These are phyloP conservation scores for Pilobolus umbonatus DNA, from an alignment of 192 early-diverging fungal species.

Conservation along the genomic window DNA sequence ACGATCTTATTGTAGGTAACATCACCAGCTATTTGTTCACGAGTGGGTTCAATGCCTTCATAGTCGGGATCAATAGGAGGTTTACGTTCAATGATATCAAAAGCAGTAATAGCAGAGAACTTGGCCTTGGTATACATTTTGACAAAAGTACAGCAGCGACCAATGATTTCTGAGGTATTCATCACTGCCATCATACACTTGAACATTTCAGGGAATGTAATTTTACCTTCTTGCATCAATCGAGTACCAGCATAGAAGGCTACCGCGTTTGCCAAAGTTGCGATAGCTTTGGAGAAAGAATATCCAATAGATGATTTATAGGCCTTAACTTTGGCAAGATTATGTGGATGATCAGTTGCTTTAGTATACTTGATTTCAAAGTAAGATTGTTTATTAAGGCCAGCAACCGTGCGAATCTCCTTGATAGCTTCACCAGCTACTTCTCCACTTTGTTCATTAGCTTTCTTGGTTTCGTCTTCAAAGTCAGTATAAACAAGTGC, in stretches of 20 bases:
- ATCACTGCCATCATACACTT: constrained; percentile 74
- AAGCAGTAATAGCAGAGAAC: constrained; percentile 67
- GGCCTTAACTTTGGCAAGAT: constrained; percentile 60
- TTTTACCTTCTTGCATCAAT: constrained; percentile 46
- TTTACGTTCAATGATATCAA: constrained; percentile 64
- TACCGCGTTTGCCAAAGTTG: constrained; percentile 70
- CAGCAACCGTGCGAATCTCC: constrained; percentile 80
- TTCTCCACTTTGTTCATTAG: constrained; percentile 75
- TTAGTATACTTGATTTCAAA: constrained; percentile 64
- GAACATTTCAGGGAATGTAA: constrained; percentile 50
- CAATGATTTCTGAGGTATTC: constrained; percentile 61
- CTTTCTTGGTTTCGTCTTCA: constrained; percentile 61
- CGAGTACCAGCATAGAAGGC: constrained; percentile 70
- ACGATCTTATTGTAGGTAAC: constrained; percentile 49
- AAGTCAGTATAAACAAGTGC: constrained; percentile 51
- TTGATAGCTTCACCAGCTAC: constrained; percentile 79
- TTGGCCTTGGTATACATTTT: constrained; percentile 76
- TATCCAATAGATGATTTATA: constrained; percentile 62
- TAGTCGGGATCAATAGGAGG: constrained; percentile 59
- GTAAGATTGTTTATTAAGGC: constrained; percentile 64
- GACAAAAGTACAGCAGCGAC: constrained; percentile 58
- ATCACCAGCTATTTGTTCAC: constrained; percentile 38
- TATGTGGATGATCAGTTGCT: constrained; percentile 66
- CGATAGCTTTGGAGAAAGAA: constrained; percentile 64
- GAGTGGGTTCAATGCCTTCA: constrained; percentile 34